phyloP scores from a whole-genome alignment of 2,329 filamentous ascomycete species.

The Fusarium sp. region DNA sequence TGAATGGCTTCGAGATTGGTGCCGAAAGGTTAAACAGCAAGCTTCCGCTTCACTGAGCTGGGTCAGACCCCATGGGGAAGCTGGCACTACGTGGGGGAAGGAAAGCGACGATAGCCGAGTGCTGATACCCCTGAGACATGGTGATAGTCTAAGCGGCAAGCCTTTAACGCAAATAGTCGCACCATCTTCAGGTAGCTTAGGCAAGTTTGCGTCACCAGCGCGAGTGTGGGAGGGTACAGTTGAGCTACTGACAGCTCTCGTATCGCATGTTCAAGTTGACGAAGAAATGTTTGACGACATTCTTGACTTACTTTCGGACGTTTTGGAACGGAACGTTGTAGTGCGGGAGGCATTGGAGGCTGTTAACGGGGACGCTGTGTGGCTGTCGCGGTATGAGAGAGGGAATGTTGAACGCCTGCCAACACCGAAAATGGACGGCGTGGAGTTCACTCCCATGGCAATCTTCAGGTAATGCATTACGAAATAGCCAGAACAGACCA shows the following conservation, averaged over 20 bases:
- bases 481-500: constrained; percentile 11
- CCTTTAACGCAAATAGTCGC: constrained; percentile 10
- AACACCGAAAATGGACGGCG: constrained; percentile 58
- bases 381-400: constrained; percentile 70
- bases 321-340: constrained; percentile 58
- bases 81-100: constrained; percentile 26
- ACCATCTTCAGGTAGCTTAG: constrained; percentile 56
- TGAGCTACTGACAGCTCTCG: constrained; percentile 69
- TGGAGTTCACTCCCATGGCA: constrained; percentile 52
- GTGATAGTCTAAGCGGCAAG: constrained; percentile 35
- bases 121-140: constrained; percentile 50
- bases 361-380: constrained; percentile 81
- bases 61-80: constrained; percentile 33
- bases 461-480: constrained; percentile 16
- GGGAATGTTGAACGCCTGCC: constrained; percentile 54
- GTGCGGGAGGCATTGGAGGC: constrained; percentile 69
- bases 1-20: constrained; percentile 64
- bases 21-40: constrained; percentile 56
- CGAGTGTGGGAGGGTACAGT: constrained; percentile 74
- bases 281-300: constrained; percentile 79
- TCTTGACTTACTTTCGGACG: constrained; percentile 69
- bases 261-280: constrained; percentile 71
- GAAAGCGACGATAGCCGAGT: constrained; percentile 43
- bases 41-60: constrained; percentile 44
- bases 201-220: constrained; percentile 69